Evolutionary conservation across 495 filamentous ascomycete species (phyloP), one percentile per base, ranked within the genome.

Genomic region (Friedmanniomyces simplex): DNA sequence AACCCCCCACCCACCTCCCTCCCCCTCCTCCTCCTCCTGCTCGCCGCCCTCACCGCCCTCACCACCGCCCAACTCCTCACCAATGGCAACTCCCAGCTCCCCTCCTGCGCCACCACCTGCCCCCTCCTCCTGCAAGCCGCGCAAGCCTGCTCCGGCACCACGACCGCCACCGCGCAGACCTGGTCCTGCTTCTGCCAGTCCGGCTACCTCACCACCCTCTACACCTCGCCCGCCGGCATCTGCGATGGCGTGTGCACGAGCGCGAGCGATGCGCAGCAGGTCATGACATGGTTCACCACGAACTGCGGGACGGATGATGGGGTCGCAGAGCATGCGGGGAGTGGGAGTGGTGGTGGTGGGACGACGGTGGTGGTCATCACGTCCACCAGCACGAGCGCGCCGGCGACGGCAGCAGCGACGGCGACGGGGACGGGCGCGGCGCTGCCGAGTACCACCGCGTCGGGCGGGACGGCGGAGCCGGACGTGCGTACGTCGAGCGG

Each of bases 111-210:
- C 22, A 55, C 75, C 41, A 52, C 64, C 53, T 83, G 80, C 59
- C 47, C 68, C 4, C 26, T 65, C 50, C 73, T 83, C 54, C 50
- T 62, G 22, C 58, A 73, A 37, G 79, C 79, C 32, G 71, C 77
- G 55, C 55, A 52, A 22, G 68, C 63, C 32, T 83, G 80, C 59
- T 10, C 58, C 59, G 64, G 70, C 12, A 59, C 65, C 8, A 66
- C 66, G 20, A 66, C 63, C 51, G 57, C 70, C 48, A 57, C 63
- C 55, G 62, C 66, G 20, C 69, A 65, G 58, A 79, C 77, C 65
- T 70, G 76, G 54, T 72, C 72, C 24, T 83, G 80, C 62, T 79
- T 82, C 69, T 83, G 80, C 67, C 69, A 76, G 58, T 79, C 75
- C 13, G 55, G 67, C 12, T 63, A 68, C 37, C 69, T 82, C 12